Evolutionary conservation across 1,284 basidiomycete genomes (phyloP).

Genomic region (Puccinia coronata): DNA sequence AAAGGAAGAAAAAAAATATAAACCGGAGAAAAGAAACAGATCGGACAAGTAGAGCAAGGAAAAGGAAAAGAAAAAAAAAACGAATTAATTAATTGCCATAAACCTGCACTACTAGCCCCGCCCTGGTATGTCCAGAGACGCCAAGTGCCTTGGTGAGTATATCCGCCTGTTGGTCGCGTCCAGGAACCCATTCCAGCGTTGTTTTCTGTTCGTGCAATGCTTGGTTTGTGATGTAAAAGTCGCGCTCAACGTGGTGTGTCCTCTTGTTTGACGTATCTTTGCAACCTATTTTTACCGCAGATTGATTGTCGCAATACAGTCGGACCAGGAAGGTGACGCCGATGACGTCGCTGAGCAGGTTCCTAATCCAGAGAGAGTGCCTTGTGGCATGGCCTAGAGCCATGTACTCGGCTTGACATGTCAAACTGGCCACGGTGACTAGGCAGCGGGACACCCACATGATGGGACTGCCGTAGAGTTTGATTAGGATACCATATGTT

Average conservation of each 20-base stretch:
- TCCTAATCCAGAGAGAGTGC: conserved; percentile 10
- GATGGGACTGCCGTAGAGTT: not conserved
- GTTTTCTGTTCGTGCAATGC: not conserved
- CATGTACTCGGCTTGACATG: conserved; percentile 24
- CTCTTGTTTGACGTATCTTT: not conserved
- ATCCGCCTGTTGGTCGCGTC: not conserved
- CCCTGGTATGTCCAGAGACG: too few relatives aligned
- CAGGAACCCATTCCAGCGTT: not conserved
- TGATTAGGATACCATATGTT: not conserved
- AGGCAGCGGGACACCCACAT: not conserved
- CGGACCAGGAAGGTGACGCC: too few relatives aligned
- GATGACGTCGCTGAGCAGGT: not conserved
- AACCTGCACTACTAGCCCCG: too few relatives aligned
- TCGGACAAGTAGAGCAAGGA: too few relatives aligned
- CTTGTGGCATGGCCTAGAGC: conserved; percentile 1
- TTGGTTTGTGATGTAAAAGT: conserved; percentile 22
- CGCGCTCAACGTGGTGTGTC: not conserved
- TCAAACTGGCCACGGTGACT: not conserved
- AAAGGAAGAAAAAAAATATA: too few relatives aligned
- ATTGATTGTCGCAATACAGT: conserved; percentile 3
- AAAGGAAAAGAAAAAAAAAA: too few relatives aligned
- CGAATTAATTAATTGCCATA: too few relatives aligned
- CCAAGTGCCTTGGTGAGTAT: not conserved
- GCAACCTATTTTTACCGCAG: not conserved
- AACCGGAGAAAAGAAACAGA: too few relatives aligned